These are phyloP conservation scores for Kluyveromyces siamensis DNA, from an alignment of 805 yeast species.

Conservation along the genomic window DNA sequence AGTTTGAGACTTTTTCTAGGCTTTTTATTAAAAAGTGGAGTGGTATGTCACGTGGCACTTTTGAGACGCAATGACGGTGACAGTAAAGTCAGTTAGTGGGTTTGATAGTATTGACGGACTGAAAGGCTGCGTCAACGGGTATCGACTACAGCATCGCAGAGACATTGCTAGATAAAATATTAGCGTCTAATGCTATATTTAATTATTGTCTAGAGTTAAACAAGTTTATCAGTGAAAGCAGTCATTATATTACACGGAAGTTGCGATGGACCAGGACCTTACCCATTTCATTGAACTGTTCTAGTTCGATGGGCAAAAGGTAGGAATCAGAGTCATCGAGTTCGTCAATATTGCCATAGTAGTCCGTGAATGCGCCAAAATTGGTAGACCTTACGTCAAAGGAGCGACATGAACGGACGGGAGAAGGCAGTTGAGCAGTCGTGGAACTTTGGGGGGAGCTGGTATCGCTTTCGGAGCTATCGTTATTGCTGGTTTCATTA, in stretches of 20 bases:
- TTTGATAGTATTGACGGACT: too few relatives aligned
- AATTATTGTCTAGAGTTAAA: too few relatives aligned
- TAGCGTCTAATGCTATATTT: too few relatives aligned
- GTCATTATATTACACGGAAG: slow-evolving; percentile 8
- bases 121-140: too few relatives aligned
- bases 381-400: not conserved
- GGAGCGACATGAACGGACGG: not conserved
- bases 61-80: too few relatives aligned
- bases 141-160: too few relatives aligned
- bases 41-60: not conserved
- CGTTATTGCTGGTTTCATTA: not conserved
- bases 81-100: too few relatives aligned
- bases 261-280: slow-evolving; percentile 10
- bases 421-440: not conserved
- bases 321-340: slow-evolving; percentile 3
- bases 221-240: not conserved
- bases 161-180: too few relatives aligned
- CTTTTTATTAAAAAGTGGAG: not conserved
- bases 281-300: slow-evolving; percentile 16
- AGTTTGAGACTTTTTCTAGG: not conserved
- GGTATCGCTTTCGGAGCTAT: not conserved
- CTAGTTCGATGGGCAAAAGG: slow-evolving; percentile 14
- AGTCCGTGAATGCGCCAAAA: not conserved
- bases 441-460: not conserved
- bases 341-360: not conserved